phyloP scores from a whole-genome alignment of 495 filamentous ascomycete species.

The Venustampulla echinocandica region DNA sequence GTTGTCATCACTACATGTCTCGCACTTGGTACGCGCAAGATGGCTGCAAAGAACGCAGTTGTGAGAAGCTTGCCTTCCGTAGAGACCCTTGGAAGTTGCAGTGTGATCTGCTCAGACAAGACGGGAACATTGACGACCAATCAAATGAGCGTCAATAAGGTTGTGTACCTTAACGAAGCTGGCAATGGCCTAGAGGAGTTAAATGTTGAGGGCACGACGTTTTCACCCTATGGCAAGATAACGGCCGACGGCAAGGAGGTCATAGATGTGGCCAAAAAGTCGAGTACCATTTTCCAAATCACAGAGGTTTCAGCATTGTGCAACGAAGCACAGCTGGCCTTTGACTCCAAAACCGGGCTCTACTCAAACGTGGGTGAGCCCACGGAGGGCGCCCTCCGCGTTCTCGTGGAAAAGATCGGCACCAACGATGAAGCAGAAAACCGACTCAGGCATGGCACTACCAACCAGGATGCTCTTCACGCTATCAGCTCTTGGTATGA shows the following conservation, averaged over 20 bases:
- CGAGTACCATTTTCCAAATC: slow-evolving; percentile 70
- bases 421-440: slow-evolving; percentile 50
- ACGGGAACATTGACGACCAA: slow-evolving; percentile 98
- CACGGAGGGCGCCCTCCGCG: slow-evolving; percentile 88
- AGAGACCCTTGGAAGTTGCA: slow-evolving; percentile 97
- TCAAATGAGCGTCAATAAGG: slow-evolving; percentile 96
- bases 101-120: slow-evolving; percentile 99
- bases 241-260: slow-evolving; percentile 56
- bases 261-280: slow-evolving; percentile 61
- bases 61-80: slow-evolving; percentile 93
- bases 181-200: slow-evolving; percentile 78
- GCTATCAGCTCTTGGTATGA: slow-evolving; percentile 76
- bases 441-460: slow-evolving; percentile 39
- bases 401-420: slow-evolving; percentile 91
- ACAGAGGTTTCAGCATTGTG: slow-evolving; percentile 83
- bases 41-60: slow-evolving; percentile 97
- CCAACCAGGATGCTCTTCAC: slow-evolving; percentile 54
- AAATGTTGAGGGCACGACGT: slow-evolving; percentile 88
- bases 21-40: slow-evolving; percentile 90
- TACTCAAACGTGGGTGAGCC: slow-evolving; percentile 90
- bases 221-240: slow-evolving; percentile 73
- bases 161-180: slow-evolving; percentile 68
- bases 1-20: slow-evolving; percentile 98
- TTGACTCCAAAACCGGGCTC: slow-evolving; percentile 61
- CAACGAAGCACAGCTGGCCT: slow-evolving; percentile 79